A percentile compares a stretch with the other conserved stretches of the same genome.
Conservation (phyloP, 2,329 filamentous ascomycete genomes). For the Madurella mycetomatis region DNA sequence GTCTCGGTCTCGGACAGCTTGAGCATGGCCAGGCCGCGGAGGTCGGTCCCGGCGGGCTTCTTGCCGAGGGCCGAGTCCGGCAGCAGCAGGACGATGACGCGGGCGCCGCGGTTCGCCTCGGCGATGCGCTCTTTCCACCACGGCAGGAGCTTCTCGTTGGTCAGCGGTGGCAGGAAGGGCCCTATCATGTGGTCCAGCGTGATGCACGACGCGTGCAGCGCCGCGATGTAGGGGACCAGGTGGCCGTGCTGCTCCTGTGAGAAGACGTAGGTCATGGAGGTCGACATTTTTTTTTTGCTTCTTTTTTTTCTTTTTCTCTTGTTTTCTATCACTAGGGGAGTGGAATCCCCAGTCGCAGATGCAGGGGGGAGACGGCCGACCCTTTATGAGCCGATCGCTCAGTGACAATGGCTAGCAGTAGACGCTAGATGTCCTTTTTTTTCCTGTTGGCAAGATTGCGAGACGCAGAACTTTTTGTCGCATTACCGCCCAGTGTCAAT, state of each 20-base stretch:
- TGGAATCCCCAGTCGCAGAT: not conserved
- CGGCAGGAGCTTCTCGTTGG: conserved; percentile 49
- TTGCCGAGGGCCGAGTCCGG: conserved; percentile 32
- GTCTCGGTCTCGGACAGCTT: conserved; percentile 50
- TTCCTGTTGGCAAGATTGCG: conserved; percentile 3
- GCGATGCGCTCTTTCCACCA: conserved; percentile 54
- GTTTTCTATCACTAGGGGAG: not conserved
- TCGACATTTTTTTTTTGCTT: conserved; percentile 3
- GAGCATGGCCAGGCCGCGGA: conserved; percentile 55
- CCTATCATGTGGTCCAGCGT: conserved; percentile 52
- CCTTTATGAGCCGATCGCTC: not conserved
- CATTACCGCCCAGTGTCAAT: conserved; percentile 13
- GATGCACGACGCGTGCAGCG: conserved; percentile 56
- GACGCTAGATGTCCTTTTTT: not conserved
- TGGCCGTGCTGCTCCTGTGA: conserved; percentile 43
- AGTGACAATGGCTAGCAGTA: not conserved
- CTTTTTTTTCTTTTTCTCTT: not conserved
- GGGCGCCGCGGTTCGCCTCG: conserved; percentile 41
- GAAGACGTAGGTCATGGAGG: conserved; percentile 41
- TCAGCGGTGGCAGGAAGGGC: conserved; percentile 56
- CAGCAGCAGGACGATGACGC: conserved; percentile 52
- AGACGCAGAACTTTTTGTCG: conserved; percentile 6
- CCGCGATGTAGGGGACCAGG: conserved; percentile 53
- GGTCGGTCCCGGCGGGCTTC: conserved; percentile 39
- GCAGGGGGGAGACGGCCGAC: not conserved